phyloP scores from a whole-genome alignment of 805 yeast species.

The Torulaspora gathmanii region DNA sequence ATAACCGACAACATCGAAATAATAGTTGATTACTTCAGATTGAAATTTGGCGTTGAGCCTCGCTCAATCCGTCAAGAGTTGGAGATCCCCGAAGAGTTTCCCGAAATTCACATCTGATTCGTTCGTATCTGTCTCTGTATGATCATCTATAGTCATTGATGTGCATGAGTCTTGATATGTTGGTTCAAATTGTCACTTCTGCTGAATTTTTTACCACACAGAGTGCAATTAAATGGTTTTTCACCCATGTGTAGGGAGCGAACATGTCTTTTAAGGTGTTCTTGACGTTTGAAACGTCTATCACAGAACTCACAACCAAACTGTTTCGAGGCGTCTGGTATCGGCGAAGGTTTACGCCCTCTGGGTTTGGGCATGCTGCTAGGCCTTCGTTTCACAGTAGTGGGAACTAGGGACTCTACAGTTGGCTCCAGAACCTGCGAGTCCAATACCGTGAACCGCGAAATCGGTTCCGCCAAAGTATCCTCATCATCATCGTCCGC shows the following conservation, averaged over 20 bases:
- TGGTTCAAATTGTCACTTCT: slow-evolving; percentile 63
- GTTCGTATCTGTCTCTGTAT: background rate
- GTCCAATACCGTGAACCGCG: slow-evolving; percentile 11
- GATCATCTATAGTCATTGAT: slow-evolving; percentile 10
- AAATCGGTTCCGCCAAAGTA: slow-evolving; percentile 9
- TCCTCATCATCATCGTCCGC: slow-evolving; percentile 9
- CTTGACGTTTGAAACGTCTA: slow-evolving; percentile 67
- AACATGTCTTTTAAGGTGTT: slow-evolving; percentile 70
- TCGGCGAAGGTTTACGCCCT: slow-evolving; percentile 61
- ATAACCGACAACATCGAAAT: slow-evolving; percentile 42
- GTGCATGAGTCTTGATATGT: slow-evolving; percentile 55
- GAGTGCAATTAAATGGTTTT: slow-evolving; percentile 60
- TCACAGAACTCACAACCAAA: slow-evolving; percentile 61
- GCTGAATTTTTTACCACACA: slow-evolving; percentile 61
- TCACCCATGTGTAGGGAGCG: slow-evolving; percentile 69
- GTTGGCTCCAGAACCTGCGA: background rate
- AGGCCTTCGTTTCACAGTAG: slow-evolving; percentile 17
- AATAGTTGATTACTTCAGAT: slow-evolving; percentile 37
- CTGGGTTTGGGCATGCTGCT: slow-evolving; percentile 42
- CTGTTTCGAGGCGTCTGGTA: slow-evolving; percentile 52
- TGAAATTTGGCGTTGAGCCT: slow-evolving; percentile 30
- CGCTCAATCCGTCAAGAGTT: slow-evolving; percentile 38
- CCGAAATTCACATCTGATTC: slow-evolving; percentile 5
- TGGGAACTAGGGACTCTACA: slow-evolving; percentile 2
- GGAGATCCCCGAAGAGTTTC: slow-evolving; percentile 38